Evolutionary conservation across 140 eudicot species (phyloP).

Genomic region (Bidens hawaiensis): DNA sequence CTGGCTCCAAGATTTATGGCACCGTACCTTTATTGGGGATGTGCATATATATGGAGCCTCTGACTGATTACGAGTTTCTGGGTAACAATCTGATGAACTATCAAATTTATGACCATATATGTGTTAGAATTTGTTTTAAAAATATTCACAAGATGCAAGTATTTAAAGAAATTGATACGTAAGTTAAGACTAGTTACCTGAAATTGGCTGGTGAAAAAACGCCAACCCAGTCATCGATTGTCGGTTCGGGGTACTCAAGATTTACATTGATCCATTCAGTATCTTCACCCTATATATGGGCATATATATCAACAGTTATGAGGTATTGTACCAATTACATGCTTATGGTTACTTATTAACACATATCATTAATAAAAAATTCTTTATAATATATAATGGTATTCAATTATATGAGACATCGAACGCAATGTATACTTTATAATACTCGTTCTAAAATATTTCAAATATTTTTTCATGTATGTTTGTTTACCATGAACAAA

Average conservation of each 20-base stretch:
- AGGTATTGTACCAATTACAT: background rate
- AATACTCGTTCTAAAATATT: too few relatives aligned
- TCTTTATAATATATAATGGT: too few relatives aligned
- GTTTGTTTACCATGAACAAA: too few relatives aligned
- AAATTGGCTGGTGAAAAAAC: constrained; percentile 86
- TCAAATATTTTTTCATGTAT: too few relatives aligned
- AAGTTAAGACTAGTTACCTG: constrained; percentile 50
- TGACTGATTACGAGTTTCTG: too few relatives aligned
- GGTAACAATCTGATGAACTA: constrained; percentile 55
- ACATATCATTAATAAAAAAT: too few relatives aligned
- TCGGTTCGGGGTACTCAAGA: constrained; percentile 45
- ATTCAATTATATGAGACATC: too few relatives aligned
- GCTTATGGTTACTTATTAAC: too few relatives aligned
- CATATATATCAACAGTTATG: background rate
- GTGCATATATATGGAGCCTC: constrained; percentile 62
- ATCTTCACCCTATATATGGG: constrained; percentile 70
- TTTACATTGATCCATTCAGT: constrained; percentile 58
- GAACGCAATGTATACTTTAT: too few relatives aligned
- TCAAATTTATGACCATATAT: constrained; percentile 15
- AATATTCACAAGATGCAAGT: background rate
- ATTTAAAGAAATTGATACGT: background rate
- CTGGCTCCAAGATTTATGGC: too few relatives aligned
- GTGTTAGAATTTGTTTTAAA: background rate
- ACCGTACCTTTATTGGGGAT: constrained; percentile 68
- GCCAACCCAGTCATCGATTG: constrained; percentile 80